Percentiles rank a stretch among this genome's conserved stretches.
Conservation (phyloP, 139 green algal genomes). For the Medakamo hakoo region DNA sequence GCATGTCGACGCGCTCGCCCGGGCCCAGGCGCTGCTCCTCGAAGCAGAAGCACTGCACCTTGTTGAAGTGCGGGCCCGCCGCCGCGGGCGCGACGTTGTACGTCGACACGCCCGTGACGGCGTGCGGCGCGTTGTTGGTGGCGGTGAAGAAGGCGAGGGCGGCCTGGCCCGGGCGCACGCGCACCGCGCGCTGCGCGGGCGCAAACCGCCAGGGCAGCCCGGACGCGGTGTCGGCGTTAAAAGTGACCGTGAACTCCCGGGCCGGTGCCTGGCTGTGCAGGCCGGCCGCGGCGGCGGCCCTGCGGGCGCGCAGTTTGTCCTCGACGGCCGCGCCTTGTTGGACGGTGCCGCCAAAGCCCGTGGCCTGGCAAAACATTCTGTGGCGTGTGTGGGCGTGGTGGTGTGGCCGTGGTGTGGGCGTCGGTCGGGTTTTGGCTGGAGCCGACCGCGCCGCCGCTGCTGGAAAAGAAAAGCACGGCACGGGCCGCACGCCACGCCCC, state of each 20-base stretch:
- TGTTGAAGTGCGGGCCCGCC: conserved; percentile 94
- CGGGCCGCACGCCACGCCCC: too few relatives aligned
- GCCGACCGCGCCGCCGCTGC: too few relatives aligned
- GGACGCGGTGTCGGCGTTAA: conserved; percentile 71
- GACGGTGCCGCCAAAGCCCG: conserved; percentile 69
- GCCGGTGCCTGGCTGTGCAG: too few relatives aligned
- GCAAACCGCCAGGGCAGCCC: not conserved
- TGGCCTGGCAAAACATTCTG: conserved; percentile 52
- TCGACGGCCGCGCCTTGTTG: conserved; percentile 47
- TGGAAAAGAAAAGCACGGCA: too few relatives aligned
- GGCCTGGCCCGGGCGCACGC: conserved; percentile 70
- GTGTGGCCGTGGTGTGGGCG: too few relatives aligned
- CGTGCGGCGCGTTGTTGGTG: conserved; percentile 54
- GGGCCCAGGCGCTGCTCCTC: conserved; percentile 81
- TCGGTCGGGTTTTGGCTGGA: too few relatives aligned
- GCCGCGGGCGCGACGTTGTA: conserved; percentile 90
- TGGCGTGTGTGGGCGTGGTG: too few relatives aligned
- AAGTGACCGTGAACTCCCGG: conserved; percentile 60
- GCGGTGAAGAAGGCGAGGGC: conserved; percentile 96
- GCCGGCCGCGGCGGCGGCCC: conserved; percentile 37
- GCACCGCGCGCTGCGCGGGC: not conserved
- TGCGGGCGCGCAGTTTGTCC: conserved; percentile 48
- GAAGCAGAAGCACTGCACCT: conserved; percentile 96
- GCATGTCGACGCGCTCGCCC: conserved; percentile 92
- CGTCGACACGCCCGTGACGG: conserved; percentile 77